These are phyloP conservation scores for Podospora comata DNA, from an alignment of 495 filamentous ascomycete species.

Conservation along the genomic window DNA sequence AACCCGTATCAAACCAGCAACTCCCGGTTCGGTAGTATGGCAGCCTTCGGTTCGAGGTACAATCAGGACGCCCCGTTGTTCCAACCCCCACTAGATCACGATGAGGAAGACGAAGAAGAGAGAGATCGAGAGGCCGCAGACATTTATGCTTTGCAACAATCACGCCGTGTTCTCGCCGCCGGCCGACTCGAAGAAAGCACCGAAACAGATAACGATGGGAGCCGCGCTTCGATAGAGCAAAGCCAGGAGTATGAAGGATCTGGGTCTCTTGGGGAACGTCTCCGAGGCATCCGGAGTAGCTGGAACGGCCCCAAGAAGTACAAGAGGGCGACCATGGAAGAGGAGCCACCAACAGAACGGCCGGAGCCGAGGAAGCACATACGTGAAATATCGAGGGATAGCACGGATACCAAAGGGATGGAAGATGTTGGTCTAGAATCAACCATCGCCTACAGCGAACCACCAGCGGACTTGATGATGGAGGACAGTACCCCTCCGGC, in stretches of 20 bases:
- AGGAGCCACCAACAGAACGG: conserved; percentile 39
- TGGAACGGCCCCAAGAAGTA: conserved; percentile 53
- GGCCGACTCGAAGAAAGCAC: conserved; percentile 76
- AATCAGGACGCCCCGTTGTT: conserved; percentile 84
- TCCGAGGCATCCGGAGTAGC: conserved; percentile 58
- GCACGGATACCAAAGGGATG: conserved; percentile 64
- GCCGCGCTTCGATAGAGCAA: conserved; percentile 53
- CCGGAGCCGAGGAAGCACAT: conserved; percentile 40
- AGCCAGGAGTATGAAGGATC: conserved; percentile 51
- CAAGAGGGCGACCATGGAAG: conserved; percentile 20
- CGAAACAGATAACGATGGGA: conserved; percentile 68
- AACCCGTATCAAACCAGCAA: conserved; percentile 70
- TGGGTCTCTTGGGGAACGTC: conserved; percentile 37
- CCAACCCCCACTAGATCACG: conserved; percentile 75
- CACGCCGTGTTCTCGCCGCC: conserved; percentile 79
- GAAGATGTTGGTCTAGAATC: conserved; percentile 85
- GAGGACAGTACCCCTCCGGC: conserved; percentile 74
- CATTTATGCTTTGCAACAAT: conserved; percentile 84
- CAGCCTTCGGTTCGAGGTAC: conserved; percentile 70
- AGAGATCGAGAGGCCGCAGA: conserved; percentile 90
- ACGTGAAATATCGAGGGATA: conserved; percentile 34
- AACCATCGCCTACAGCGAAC: conserved; percentile 53
- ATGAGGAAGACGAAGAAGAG: conserved; percentile 85
- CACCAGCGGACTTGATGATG: conserved; percentile 56
- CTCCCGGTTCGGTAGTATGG: conserved; percentile 70